phyloP scores from a whole-genome alignment of 192 early-diverging fungal genomes.

The Backusella australiensis region DNA sequence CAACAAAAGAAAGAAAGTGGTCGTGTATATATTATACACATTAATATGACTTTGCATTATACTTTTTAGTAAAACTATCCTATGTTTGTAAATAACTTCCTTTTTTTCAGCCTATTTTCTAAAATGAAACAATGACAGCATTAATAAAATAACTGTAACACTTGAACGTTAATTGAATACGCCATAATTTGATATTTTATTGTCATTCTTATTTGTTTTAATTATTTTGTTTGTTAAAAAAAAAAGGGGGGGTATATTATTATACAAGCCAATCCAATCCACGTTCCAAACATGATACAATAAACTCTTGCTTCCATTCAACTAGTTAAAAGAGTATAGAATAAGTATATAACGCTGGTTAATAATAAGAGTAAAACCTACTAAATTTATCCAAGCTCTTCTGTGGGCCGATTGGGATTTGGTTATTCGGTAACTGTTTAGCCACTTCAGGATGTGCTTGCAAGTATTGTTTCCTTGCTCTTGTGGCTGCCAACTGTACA shows the following conservation, averaged over 20 bases:
- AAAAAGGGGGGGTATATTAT: neutral
- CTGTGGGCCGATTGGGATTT: conserved; percentile 14
- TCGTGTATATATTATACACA: neutral
- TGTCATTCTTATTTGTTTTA: conserved; percentile 4
- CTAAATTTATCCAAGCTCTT: conserved; percentile 14
- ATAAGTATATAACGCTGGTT: neutral
- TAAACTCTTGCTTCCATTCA: conserved; percentile 12
- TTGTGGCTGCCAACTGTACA: conserved; percentile 39
- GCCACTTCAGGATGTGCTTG: conserved; percentile 31
- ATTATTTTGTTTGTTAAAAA: neutral
- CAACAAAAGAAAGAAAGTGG: neutral
- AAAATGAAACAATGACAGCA: neutral
- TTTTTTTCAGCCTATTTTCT: conserved; percentile 1
- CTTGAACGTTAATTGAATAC: neutral
- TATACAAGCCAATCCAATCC: conserved; percentile 19
- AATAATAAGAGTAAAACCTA: neutral
- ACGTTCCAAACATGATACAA: conserved; percentile 11
- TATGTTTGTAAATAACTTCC: neutral
- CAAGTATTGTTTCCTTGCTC: conserved; percentile 44
- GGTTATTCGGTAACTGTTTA: neutral
- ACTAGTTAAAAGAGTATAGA: conserved; percentile 2
- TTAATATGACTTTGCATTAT: neutral
- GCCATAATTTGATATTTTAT: neutral
- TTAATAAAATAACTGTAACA: neutral
- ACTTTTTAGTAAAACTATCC: neutral